These are phyloP conservation scores for Melaleuca alternifolia DNA, from an alignment of 345 rosid species.

Conservation along the genomic window DNA sequence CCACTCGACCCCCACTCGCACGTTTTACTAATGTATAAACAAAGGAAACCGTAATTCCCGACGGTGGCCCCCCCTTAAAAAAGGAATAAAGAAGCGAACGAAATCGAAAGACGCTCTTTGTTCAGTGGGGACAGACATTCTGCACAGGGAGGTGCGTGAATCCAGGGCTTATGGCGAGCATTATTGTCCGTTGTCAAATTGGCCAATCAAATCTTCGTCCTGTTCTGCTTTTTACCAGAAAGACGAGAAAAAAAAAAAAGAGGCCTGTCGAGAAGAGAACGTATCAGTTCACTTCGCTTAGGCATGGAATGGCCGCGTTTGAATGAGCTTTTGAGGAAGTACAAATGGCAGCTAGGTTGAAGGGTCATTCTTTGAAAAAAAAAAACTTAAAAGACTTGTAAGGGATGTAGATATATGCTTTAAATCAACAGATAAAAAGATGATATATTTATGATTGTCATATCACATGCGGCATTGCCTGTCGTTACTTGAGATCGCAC, in stretches of 20 bases:
- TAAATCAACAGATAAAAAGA: not conserved
- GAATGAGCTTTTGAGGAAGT: no score
- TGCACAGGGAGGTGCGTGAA: no score
- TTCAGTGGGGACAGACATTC: no score
- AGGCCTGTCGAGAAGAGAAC: no score
- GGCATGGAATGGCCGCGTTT: not conserved
- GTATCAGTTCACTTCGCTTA: not conserved
- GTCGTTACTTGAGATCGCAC: fast-evolving
- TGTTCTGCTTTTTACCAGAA: no score
- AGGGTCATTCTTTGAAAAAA: no score
- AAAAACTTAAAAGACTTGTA: not conserved
- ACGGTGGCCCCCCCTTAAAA: not conserved
- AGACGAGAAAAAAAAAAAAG: no score
- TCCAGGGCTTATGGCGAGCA: no score
- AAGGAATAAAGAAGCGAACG: not conserved
- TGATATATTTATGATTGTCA: fast-evolving
- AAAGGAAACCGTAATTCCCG: not conserved
- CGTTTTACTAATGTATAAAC: not conserved
- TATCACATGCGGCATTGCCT: fast-evolving
- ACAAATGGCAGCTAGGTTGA: no score
- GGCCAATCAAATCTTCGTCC: no score
- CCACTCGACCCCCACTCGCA: not conserved
- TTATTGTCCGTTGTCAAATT: no score
- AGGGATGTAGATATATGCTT: not conserved
- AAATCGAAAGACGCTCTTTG: not conserved